phyloP scores from a whole-genome alignment of 2,329 filamentous ascomycete genomes.

The Zalaria obscura region DNA sequence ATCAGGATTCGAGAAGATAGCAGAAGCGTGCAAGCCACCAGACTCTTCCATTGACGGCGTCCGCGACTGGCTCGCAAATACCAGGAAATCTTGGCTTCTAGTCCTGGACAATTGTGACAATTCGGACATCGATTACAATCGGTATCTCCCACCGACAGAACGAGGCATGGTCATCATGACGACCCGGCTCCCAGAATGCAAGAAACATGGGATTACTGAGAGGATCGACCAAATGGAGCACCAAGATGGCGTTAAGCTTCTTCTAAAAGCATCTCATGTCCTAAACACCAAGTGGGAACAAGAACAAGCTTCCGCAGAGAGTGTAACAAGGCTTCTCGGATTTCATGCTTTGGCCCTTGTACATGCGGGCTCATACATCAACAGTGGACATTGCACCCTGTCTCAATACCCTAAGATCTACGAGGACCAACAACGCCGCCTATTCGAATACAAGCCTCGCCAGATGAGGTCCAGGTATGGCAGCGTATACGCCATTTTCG shows the following conservation, averaged over 20 bases:
- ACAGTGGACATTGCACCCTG: conserved; percentile 12
- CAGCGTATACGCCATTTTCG: conserved; percentile 23
- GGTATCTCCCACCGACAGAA: conserved; percentile 9
- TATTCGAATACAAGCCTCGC: conserved; percentile 13
- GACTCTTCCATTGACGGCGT: conserved; percentile 6
- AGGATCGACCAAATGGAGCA: conserved; percentile 5
- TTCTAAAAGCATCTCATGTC: too few species aligned
- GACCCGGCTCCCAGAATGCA: conserved; percentile 9
- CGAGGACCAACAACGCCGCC: conserved; percentile 10
- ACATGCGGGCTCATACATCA: conserved; percentile 16
- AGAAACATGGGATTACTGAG: conserved; percentile 6
- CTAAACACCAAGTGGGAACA: conserved; percentile 2
- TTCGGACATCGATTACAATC: conserved; percentile 7
- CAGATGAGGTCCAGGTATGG: conserved; percentile 19
- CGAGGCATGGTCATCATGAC: conserved; percentile 11
- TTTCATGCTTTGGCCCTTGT: conserved; percentile 14
- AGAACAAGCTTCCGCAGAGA: neutral
- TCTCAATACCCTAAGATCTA: conserved; percentile 13
- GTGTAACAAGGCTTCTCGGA: conserved; percentile 1
- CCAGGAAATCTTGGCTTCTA: conserved; percentile 10
- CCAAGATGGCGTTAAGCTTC: too few species aligned
- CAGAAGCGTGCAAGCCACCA: conserved; percentile 2
- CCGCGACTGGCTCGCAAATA: conserved; percentile 7
- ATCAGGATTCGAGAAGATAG: conserved; percentile 12
- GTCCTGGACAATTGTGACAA: conserved; percentile 16